phyloP scores from a whole-genome alignment of 495 filamentous ascomycete genomes.

The Penicillium lividum region DNA sequence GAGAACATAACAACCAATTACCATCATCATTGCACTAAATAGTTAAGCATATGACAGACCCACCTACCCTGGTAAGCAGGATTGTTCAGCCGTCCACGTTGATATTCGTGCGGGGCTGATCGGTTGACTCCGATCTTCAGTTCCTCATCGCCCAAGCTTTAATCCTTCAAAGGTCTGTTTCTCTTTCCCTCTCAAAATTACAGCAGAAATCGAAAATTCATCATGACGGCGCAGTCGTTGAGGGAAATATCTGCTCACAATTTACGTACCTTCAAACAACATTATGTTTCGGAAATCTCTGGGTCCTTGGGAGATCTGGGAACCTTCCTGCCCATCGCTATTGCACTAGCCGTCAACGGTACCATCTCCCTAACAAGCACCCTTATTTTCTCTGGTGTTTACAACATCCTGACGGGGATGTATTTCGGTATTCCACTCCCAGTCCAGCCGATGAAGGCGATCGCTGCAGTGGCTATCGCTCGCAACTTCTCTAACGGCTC shows the following conservation, averaged over 20 bases:
- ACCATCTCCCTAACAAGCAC: conserved; percentile 82
- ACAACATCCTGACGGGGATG: conserved; percentile 79
- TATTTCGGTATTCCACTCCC: conserved; percentile 84
- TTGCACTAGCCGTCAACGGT: conserved; percentile 71
- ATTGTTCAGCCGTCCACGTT: no score
- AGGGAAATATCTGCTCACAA: conserved; percentile 38
- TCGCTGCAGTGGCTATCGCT: conserved; percentile 82
- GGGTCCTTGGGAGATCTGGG: conserved; percentile 90
- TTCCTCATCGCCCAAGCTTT: no score
- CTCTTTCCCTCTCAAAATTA: no score
- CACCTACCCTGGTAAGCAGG: no score
- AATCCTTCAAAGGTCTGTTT: no score
- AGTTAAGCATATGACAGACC: no score
- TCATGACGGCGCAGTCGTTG: conserved; percentile 34
- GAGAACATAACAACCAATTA: no score
- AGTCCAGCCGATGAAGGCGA: conserved; percentile 90
- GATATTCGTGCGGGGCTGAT: no score
- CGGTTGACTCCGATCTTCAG: no score
- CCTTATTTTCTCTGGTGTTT: conserved; percentile 81
- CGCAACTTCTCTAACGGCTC: conserved; percentile 61
- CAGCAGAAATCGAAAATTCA: not conserved
- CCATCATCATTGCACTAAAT: no score
- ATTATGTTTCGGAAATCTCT: conserved; percentile 79
- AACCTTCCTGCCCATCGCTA: conserved; percentile 84
- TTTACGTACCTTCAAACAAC: conserved; percentile 43